These are phyloP conservation scores for Zelopaecilomyces penicillatus DNA, from an alignment of 2,329 filamentous ascomycete species.

Conservation along the genomic window DNA sequence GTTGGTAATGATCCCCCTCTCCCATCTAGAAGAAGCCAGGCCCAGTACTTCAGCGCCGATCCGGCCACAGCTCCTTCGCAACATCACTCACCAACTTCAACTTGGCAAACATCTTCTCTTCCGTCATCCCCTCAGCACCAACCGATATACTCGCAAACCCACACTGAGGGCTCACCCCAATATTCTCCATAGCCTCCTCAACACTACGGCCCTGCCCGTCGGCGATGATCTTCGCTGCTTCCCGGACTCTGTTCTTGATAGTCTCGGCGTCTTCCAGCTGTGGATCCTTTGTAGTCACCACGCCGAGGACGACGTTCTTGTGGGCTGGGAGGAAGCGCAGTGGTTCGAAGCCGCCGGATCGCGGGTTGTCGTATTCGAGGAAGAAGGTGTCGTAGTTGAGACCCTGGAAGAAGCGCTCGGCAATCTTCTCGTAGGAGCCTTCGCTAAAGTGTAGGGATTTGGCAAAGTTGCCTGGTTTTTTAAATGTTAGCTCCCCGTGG, in stretches of 20 bases:
- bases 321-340: slow-evolving; percentile 48
- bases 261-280: slow-evolving; percentile 46
- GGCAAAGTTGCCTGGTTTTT: slow-evolving; percentile 52
- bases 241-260: slow-evolving; percentile 44
- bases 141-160: slow-evolving; percentile 62
- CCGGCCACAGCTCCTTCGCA: slow-evolving; percentile 55
- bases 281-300: slow-evolving; percentile 53
- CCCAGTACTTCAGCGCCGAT: neutral
- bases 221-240: slow-evolving; percentile 58
- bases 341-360: slow-evolving; percentile 55
- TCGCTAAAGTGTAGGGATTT: slow-evolving; percentile 56
- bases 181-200: slow-evolving; percentile 55
- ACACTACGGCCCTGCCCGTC: slow-evolving; percentile 52
- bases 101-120: slow-evolving; percentile 63
- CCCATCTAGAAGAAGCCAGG: neutral
- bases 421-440: slow-evolving; percentile 55
- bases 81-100: slow-evolving; percentile 58
- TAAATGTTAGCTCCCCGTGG: neutral
- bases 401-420: slow-evolving; percentile 49
- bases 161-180: slow-evolving; percentile 63
- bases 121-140: slow-evolving; percentile 54
- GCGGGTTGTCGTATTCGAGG: slow-evolving; percentile 51
- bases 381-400: slow-evolving; percentile 55
- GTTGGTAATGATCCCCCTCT: too few species aligned
- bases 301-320: slow-evolving; percentile 55